These are phyloP conservation scores for Picea abies DNA, from an alignment of 83 land plant genomes.

Conservation along the genomic window DNA sequence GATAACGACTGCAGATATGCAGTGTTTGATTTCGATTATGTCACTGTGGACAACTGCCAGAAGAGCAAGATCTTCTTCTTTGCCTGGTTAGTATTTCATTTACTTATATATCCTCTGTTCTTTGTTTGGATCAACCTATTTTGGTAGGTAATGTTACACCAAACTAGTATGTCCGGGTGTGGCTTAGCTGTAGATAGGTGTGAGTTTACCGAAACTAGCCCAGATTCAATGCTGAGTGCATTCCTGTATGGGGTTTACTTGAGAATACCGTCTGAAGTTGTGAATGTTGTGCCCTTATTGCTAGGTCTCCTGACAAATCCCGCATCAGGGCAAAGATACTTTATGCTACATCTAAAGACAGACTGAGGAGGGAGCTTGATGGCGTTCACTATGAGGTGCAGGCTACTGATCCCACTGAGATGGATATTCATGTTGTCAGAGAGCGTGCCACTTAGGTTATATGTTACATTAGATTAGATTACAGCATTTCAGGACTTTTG, in stretches of 20 bases:
- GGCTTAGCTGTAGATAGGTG: neutral
- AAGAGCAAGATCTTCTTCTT: conserved; percentile 83
- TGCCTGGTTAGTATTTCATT: conserved; percentile 48
- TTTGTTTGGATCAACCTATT: neutral
- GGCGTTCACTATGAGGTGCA: conserved; percentile 79
- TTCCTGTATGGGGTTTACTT: neutral
- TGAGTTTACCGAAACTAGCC: neutral
- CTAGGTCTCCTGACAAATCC: conserved; percentile 65
- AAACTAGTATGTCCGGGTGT: too few species aligned
- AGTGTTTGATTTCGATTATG: conserved; percentile 75
- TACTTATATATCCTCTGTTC: neutral
- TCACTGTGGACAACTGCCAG: conserved; percentile 71
- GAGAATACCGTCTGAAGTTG: neutral
- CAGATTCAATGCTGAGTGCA: neutral
- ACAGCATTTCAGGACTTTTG: too few species aligned
- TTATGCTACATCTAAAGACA: conserved; percentile 75
- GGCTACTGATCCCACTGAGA: conserved; percentile 78
- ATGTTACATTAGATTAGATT: neutral
- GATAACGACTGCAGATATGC: conserved; percentile 71
- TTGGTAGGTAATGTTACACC: neutral
- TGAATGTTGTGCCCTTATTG: neutral
- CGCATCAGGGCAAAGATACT: conserved; percentile 66
- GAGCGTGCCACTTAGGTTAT: conserved; percentile 30
- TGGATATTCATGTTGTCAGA: conserved; percentile 64
- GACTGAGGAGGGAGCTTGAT: conserved; percentile 64